Percentiles rank a stretch among this genome's conserved stretches.
These are phyloP conservation scores for Candida nanaspora DNA, from an alignment of 805 yeast species.

Conservation along the genomic window DNA sequence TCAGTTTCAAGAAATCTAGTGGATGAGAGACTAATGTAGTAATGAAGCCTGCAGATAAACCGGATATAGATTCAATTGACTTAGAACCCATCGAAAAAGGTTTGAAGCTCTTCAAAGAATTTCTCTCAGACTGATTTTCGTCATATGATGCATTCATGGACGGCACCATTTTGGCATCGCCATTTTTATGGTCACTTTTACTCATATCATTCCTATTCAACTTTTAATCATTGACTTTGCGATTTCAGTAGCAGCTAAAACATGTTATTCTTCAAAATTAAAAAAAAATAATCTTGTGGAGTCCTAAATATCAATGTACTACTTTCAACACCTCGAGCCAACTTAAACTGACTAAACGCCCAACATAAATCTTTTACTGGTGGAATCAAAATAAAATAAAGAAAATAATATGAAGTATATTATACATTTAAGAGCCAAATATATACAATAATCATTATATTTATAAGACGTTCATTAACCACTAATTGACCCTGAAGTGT, in stretches of 20 bases:
- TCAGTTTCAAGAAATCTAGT: constrained; percentile 73
- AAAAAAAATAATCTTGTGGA: background rate
- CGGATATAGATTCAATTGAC: constrained; percentile 51
- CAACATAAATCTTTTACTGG: too few relatives aligned
- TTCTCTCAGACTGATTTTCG: too few relatives aligned
- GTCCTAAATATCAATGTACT: too few relatives aligned
- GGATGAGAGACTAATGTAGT: constrained; percentile 87
- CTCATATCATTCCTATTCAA: background rate
- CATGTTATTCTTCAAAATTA: too few relatives aligned
- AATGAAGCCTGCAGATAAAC: constrained; percentile 71
- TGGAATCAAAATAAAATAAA: too few relatives aligned
- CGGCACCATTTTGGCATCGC: background rate
- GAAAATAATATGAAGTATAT: background rate
- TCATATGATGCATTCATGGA: background rate
- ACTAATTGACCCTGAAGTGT: too few relatives aligned
- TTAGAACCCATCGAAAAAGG: constrained; percentile 5
- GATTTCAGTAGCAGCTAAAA: too few relatives aligned
- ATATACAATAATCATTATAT: too few relatives aligned
- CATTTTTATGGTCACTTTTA: background rate
- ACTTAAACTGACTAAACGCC: too few relatives aligned
- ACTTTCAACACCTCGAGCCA: too few relatives aligned
- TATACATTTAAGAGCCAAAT: background rate
- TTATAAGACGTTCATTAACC: too few relatives aligned
- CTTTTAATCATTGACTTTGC: background rate
- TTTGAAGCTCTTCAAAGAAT: too few relatives aligned